Evolutionary conservation across 140 eudicot genomes (phyloP), one percentile per base, ranked within the genome.

Genomic region (Stevia rebaudiana): DNA sequence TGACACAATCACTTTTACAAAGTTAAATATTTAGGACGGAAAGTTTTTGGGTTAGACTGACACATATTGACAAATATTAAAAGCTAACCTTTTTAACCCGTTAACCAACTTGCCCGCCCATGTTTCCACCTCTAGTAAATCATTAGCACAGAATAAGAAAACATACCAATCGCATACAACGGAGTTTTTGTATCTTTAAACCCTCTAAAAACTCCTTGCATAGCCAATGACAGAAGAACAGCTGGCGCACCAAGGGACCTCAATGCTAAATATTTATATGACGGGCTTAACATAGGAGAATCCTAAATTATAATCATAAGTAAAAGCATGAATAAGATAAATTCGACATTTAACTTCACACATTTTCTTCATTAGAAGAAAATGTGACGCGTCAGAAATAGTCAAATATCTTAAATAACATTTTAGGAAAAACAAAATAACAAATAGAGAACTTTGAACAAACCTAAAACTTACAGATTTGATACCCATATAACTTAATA

Each of bases 401-500:
- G n/a, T n/a, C n/a, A n/a, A n/a, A n/a, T n/a, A n/a, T n/a, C n/a
- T n/a, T n/a, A n/a, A n/a, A n/a, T n/a, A n/a, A n/a, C n/a, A n/a
- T n/a, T n/a, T n/a, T n/a, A n/a, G n/a, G n/a, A n/a, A n/a, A n/a
- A n/a, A n/a, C n/a, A n/a, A n/a, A n/a, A n/a, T n/a, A n/a, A n/a
- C n/a, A n/a, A n/a, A n/a, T n/a, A n/a, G n/a, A n/a, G n/a, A 21
- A 40, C 52, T 61, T 12, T 22, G 6, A 61, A 12, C 22, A 19
- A 24, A 16, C 22, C 48, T 35, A 49, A 30, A 9, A 67, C 83
- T 65, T 74, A 84, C 92, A 40, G 78, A 21, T 47, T 81, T 65
- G 39, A 84, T 65, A 5, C 91, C 91, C 91, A 84, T 84, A 71
- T 67, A 84, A 50, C 46, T 68, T 68, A 84, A 70, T 11, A 84